These are phyloP conservation scores for Pilatotrama ljubarskyi DNA, from an alignment of 768 basidiomycete species.

Conservation along the genomic window DNA sequence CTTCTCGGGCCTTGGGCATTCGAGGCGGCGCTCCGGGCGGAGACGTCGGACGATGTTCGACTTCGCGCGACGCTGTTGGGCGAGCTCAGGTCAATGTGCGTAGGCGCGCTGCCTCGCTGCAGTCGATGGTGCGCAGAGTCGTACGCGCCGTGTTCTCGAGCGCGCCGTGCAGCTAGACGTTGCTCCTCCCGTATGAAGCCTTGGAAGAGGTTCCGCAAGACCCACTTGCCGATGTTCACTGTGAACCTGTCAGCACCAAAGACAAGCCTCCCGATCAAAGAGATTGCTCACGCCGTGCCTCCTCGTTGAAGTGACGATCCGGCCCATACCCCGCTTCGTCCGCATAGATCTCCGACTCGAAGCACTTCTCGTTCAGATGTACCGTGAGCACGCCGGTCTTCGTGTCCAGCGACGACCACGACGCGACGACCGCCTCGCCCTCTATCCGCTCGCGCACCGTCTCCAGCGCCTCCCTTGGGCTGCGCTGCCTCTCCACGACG, in stretches of 20 bases:
- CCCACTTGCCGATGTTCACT: conserved; percentile 96
- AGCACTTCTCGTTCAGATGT: conserved; percentile 84
- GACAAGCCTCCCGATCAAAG: not conserved
- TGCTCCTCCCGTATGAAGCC: conserved; percentile 76
- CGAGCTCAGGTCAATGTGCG: conserved; percentile 29
- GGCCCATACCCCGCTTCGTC: conserved; percentile 80
- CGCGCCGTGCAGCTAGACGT: conserved; percentile 32
- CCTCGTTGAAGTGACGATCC: conserved; percentile 68
- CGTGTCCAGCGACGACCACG: conserved; percentile 90
- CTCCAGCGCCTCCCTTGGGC: conserved; percentile 84
- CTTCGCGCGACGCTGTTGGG: conserved; percentile 24
- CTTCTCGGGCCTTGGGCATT: conserved; percentile 20
- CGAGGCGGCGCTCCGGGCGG: conserved; percentile 6
- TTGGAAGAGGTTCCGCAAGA: conserved; percentile 80
- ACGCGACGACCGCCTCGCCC: conserved; percentile 82
- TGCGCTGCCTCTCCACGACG: conserved; percentile 47
- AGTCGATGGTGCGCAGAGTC: conserved; percentile 23
- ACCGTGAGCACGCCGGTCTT: conserved; percentile 86
- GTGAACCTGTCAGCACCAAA: not conserved
- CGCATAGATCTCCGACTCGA: conserved; percentile 93
- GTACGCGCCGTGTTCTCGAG: conserved; percentile 20
- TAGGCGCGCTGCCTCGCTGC: conserved; percentile 28
- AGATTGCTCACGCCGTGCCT: conserved; percentile 67
- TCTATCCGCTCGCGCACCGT: conserved; percentile 89
- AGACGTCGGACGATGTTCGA: conserved; percentile 34